These are phyloP conservation scores for Claviceps pusilla DNA, from an alignment of 2,329 filamentous ascomycete species.

Conservation along the genomic window DNA sequence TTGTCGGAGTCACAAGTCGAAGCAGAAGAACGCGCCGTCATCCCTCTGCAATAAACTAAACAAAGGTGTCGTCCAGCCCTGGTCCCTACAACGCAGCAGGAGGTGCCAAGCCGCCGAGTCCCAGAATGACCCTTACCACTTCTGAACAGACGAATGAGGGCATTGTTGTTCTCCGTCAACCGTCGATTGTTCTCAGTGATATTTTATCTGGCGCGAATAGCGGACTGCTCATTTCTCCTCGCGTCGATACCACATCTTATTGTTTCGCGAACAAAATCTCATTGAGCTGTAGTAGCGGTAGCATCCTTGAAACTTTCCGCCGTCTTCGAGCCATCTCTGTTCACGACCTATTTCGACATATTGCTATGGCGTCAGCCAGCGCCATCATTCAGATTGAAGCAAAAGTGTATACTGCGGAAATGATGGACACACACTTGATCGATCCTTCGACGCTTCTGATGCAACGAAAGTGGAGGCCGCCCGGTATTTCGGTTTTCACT, in stretches of 20 bases:
- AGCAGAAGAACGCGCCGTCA: not conserved
- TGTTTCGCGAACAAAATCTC: not conserved
- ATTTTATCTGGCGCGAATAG: not conserved
- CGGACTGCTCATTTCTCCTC: not conserved
- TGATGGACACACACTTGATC: not conserved
- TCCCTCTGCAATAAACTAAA: not conserved
- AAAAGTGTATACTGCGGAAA: not conserved
- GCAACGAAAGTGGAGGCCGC: not conserved
- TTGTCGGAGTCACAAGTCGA: not conserved
- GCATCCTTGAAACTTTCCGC: not conserved
- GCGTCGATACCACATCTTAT: not conserved
- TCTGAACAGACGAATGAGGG: not conserved
- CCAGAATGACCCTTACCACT: not conserved
- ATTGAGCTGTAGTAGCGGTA: not conserved
- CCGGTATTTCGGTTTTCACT: not conserved
- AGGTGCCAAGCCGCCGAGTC: not conserved
- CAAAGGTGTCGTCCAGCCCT: not conserved
- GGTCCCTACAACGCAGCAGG: not conserved
- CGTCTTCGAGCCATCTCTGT: not conserved
- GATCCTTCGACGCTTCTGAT: not conserved
- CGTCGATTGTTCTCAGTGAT: not conserved
- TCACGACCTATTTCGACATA: not conserved
- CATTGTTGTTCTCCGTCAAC: not conserved
- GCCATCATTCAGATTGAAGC: not conserved
- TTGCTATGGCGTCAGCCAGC: not conserved